These are phyloP conservation scores for Corymbia citriodora DNA, from an alignment of 441 rosid genomes.

Conservation along the genomic window DNA sequence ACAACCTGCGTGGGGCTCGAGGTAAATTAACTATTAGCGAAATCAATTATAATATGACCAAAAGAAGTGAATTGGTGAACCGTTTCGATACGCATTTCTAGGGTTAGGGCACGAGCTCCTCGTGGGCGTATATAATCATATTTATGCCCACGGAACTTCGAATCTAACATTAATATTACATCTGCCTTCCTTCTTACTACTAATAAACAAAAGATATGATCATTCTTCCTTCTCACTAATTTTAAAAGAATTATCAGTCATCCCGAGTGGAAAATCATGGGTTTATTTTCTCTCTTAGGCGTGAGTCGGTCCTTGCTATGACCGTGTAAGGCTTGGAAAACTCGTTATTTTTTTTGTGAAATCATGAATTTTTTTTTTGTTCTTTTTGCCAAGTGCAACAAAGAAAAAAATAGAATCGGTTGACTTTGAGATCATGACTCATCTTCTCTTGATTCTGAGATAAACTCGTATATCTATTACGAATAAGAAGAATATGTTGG, in stretches of 20 bases:
- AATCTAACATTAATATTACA: background rate
- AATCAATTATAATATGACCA: background rate
- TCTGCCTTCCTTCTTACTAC: background rate
- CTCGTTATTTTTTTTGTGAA: background rate
- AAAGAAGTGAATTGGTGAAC: background rate
- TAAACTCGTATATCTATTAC: background rate
- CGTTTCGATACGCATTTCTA: background rate
- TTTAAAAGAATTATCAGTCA: background rate
- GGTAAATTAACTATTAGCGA: background rate
- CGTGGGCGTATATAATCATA: background rate
- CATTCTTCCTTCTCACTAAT: background rate
- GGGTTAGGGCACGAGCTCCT: background rate
- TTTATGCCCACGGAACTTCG: background rate
- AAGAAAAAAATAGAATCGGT: background rate
- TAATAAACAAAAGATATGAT: too few relatives aligned
- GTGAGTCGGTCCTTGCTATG: background rate
- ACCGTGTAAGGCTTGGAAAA: background rate
- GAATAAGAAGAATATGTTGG: background rate
- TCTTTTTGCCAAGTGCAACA: background rate
- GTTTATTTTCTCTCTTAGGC: background rate
- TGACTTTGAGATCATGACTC: background rate
- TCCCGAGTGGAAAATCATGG: background rate
- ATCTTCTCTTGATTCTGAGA: background rate
- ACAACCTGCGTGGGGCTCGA: background rate
- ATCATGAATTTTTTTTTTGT: background rate